These are phyloP conservation scores for Pholiota adiposa DNA, from an alignment of 1,284 basidiomycete genomes.

Conservation along the genomic window DNA sequence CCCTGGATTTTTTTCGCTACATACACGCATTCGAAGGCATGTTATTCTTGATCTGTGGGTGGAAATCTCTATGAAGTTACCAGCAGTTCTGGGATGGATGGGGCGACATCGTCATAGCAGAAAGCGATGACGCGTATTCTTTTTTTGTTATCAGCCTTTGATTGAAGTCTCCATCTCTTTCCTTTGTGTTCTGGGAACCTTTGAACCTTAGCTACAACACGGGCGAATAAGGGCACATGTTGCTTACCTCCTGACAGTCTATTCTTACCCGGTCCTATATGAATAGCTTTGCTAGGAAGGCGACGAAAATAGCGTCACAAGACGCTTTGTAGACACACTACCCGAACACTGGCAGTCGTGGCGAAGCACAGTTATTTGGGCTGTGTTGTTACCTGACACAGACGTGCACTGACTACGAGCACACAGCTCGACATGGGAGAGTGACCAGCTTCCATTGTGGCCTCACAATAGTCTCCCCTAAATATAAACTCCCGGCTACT, in stretches of 20 bases:
- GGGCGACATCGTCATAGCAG: neutral
- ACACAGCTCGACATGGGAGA: neutral
- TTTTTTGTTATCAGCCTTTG: neutral
- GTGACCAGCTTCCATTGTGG: neutral
- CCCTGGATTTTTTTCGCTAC: neutral
- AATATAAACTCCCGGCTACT: neutral
- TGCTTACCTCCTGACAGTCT: neutral
- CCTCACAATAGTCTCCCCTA: neutral
- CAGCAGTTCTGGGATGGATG: neutral
- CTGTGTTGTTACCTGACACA: neutral
- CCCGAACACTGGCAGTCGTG: neutral
- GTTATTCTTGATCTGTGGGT: neutral
- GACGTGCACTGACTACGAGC: neutral
- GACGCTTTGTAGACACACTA: neutral
- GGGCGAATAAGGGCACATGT: neutral
- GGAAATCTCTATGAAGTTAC: neutral
- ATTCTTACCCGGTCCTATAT: neutral
- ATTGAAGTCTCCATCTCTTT: neutral
- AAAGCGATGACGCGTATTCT: neutral
- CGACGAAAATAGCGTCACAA: neutral
- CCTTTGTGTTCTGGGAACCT: neutral
- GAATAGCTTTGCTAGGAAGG: neutral
- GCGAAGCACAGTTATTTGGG: neutral
- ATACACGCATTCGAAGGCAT: neutral
- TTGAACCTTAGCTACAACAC: neutral